phyloP scores from a whole-genome alignment of 2,329 filamentous ascomycete species.

The Didymella lethalis region DNA sequence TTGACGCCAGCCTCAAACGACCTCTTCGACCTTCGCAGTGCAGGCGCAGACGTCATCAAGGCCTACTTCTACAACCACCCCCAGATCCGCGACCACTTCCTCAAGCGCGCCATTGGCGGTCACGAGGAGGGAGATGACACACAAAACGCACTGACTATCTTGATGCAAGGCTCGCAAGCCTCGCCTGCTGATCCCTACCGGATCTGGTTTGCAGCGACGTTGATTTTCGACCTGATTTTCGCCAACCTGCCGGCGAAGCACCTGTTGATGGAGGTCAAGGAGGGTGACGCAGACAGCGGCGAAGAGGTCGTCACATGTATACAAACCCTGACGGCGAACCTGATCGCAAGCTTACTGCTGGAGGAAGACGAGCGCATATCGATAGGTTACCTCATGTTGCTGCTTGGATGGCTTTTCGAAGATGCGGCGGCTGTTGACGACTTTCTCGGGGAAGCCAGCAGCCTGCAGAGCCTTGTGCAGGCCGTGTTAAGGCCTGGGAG shows the following conservation, averaged over 20 bases:
- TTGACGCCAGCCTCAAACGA: slow-evolving; percentile 72
- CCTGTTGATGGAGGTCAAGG: slow-evolving; percentile 80
- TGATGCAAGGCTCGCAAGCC: slow-evolving; percentile 72
- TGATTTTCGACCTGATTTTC: slow-evolving; percentile 84
- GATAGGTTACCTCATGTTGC: slow-evolving; percentile 87
- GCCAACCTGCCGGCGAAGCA: slow-evolving; percentile 82
- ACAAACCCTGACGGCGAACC: slow-evolving; percentile 83
- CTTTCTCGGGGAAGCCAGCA: slow-evolving; percentile 89
- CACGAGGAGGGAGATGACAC: slow-evolving; percentile 82
- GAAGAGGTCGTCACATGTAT: slow-evolving; percentile 96
- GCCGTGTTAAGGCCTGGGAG: slow-evolving; percentile 63
- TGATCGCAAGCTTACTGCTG: slow-evolving; percentile 80
- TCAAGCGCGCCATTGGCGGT: slow-evolving; percentile 87
- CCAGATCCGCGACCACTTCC: slow-evolving; percentile 83
- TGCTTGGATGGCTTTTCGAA: slow-evolving; percentile 91
- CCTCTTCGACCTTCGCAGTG: slow-evolving; percentile 80
- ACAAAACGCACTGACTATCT: slow-evolving; percentile 85
- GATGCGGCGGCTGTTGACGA: slow-evolving; percentile 91
- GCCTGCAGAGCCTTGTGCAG: slow-evolving; percentile 84
- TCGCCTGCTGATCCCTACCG: slow-evolving; percentile 80
- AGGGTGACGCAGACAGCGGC: slow-evolving; percentile 86
- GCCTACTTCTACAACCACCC: slow-evolving; percentile 87
- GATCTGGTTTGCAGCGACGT: slow-evolving; percentile 86
- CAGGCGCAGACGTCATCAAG: slow-evolving; percentile 89
- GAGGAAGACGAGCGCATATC: slow-evolving; percentile 80